Conservation (phyloP, 1,284 basidiomycete species). For the Ganoderma meredithae region DNA sequence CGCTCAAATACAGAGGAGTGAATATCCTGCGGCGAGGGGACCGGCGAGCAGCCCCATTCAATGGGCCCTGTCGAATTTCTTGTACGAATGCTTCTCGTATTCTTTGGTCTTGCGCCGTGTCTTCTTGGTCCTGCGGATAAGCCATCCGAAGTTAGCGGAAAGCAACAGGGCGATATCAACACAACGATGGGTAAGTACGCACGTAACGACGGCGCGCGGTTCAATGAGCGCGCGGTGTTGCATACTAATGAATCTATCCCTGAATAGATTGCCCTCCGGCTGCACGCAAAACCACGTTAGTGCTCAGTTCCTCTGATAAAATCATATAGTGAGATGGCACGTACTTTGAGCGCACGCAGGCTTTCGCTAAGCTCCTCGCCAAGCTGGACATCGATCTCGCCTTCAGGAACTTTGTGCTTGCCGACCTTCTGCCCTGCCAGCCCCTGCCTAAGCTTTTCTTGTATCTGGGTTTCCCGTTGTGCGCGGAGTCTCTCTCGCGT, state of each 20-base stretch:
- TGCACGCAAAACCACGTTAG: slow-evolving; percentile 39
- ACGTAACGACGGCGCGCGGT: slow-evolving; percentile 78
- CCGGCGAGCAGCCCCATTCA: slow-evolving; percentile 15
- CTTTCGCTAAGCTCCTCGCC: slow-evolving; percentile 93
- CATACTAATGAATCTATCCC: slow-evolving; percentile 85
- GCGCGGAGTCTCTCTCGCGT: slow-evolving; percentile 52
- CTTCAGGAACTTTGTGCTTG: slow-evolving; percentile 78
- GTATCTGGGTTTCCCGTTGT: slow-evolving; percentile 47
- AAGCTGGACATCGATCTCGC: slow-evolving; percentile 84
- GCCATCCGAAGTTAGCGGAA: slow-evolving; percentile 5
- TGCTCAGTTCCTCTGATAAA: neutral
- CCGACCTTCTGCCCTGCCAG: slow-evolving; percentile 77
- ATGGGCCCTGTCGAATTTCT: slow-evolving; percentile 66
- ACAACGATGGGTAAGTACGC: slow-evolving; percentile 44
- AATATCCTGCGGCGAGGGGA: neutral
- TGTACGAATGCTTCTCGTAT: slow-evolving; percentile 92
- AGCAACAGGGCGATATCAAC: neutral
- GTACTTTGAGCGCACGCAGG: slow-evolving; percentile 84
- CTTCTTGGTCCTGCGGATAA: slow-evolving; percentile 63
- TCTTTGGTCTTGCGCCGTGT: slow-evolving; percentile 68
- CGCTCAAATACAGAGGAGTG: neutral
- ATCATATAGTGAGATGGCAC: slow-evolving; percentile 25
- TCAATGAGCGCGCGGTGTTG: slow-evolving; percentile 84
- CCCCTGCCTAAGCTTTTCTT: slow-evolving; percentile 59
- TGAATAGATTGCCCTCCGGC: slow-evolving; percentile 95